phyloP scores from a whole-genome alignment of 306 rosid species.

The Vigna angularis region DNA sequence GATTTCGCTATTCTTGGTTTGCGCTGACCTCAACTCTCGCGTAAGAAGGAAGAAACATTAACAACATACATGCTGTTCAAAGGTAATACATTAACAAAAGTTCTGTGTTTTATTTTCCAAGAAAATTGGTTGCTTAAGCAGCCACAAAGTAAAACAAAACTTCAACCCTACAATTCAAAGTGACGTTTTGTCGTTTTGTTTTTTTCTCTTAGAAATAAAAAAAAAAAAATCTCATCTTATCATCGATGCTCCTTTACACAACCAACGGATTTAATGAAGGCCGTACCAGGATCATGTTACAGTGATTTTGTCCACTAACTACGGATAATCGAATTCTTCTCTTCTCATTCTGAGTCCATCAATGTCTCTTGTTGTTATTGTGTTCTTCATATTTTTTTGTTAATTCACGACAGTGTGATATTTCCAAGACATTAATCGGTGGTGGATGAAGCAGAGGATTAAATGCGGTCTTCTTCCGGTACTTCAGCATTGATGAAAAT shows the following conservation, averaged over 20 bases:
- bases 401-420: conserved; percentile 18
- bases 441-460: conserved; percentile 44
- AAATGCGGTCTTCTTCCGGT: conserved; percentile 37
- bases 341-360: conserved; percentile 22
- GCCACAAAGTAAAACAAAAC: conserved; percentile 23
- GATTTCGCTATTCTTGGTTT: conserved; percentile 27
- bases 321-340: conserved; percentile 39
- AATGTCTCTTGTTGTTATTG: conserved; percentile 21
- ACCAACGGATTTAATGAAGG: conserved; percentile 40
- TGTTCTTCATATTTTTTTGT: neutral
- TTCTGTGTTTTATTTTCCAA: conserved; percentile 41
- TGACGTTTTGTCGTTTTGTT: conserved; percentile 69
- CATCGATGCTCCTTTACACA: conserved; percentile 41
- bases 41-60: neutral
- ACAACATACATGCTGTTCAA: neutral
- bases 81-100: conserved; percentile 15
- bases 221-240: conserved; percentile 34
- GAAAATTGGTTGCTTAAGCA: conserved; percentile 45
- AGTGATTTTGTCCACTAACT: conserved; percentile 47
- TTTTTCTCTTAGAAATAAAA: conserved; percentile 42
- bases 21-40: conserved; percentile 39
- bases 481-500: conserved; percentile 49
- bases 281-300: conserved; percentile 51
- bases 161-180: conserved; percentile 64
- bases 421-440: conserved; percentile 15